Base-by-base conservation (phyloP, 352 stramenopile genomes). In the Phytophthora melonis region DNA sequence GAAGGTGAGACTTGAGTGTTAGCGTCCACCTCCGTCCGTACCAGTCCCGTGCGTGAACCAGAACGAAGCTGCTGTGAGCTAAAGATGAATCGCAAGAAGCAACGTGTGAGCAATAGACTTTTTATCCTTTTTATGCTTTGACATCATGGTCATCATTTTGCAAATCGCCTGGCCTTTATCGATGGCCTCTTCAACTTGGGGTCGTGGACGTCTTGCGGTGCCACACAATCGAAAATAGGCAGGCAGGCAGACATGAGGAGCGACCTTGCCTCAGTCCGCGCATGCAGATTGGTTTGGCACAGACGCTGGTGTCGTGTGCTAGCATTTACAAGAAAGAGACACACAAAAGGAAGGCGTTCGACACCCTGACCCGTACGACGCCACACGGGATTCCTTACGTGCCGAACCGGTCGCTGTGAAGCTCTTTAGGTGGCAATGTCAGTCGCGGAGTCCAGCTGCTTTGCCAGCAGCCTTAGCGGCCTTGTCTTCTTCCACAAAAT, bases 21-120 rank as follows among this genome's bases (percentile, higher is more conserved):
- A 14, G 23, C 36, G 9, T 30, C 47, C 39, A 57, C 49, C 30
- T 3, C 23, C 41, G 13, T 50, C 16, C 21, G 34, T 60, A 23
- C 63, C 19, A 62, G 18, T 41, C 32, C 19, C n/a, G 45, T 63
- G 45, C 21, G 69, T 73, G 34, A 66, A 70, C 10, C 47, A 58
- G 4, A 39, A 61, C 23, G 25, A 73, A 61, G 47, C 13, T 59
- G 58, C 45, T 36, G 61, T 34, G 58, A 27, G 23, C 23, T 74
- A 18, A 63, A 72, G 23, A 41, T 58, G 39, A 56, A 53, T 60
- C 60, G 59, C 60, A 75, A 58, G 47, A 36, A 16, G 63, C 68
- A 64, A 32, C 45, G 58, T 67, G 49, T 72, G 52, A 66, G 52
- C 53, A 72, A 68, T 72, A 73, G 70, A 77, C 41, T 50, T 72